Base-by-base conservation (phyloP, 805 yeast species). In the Sungouiella blattae region DNA sequence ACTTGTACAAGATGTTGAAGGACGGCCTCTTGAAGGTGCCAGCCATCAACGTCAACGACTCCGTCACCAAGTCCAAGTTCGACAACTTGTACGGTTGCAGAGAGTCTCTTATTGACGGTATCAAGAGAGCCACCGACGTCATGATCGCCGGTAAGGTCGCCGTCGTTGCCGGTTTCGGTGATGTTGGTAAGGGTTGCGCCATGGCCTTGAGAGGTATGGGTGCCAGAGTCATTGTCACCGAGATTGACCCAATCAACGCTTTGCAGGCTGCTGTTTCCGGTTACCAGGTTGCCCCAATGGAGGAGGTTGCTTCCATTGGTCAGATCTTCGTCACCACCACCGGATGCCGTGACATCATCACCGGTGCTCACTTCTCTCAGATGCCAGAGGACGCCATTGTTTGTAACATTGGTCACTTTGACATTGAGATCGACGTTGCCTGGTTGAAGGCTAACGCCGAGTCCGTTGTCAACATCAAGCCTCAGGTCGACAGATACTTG, bases 321-420 rank as follows among this genome's bases (percentile, higher is more conserved):
- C 98, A 93, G 78, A 85, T 91, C 71, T 93, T 91, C 55, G 98
- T 91, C 63, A 91, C 98, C 67, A 93, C 98, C 69, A 91, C 98
- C 52, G 98, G 98, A 65, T 88, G 97, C 78, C 87, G 98, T 75
- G 98, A 91, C 70, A 91, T 91, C 68, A 88, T 91, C 75, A 83
- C 84, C 52, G 85, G 86, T 61, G 75, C 73, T 56, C 95, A 89
- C 76, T 91, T 91, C 69, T 73, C 73, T 55, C 71, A 69, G 56
- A 93, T 91, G 98, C 97, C 97, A 71, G 95, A 91, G 73, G 98
- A 91, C 66, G 98, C 98, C 57, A 93, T 91, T 67, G 98, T 91
- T 49, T 93, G 96, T 77, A 91, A 91, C 94, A 91, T 91, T 73
- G 98, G 98, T 69, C 98, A 91, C 77, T 91, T 91, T 58, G 98